These are phyloP conservation scores for Candida morakotiae DNA, from an alignment of 805 yeast genomes.

Conservation along the genomic window DNA sequence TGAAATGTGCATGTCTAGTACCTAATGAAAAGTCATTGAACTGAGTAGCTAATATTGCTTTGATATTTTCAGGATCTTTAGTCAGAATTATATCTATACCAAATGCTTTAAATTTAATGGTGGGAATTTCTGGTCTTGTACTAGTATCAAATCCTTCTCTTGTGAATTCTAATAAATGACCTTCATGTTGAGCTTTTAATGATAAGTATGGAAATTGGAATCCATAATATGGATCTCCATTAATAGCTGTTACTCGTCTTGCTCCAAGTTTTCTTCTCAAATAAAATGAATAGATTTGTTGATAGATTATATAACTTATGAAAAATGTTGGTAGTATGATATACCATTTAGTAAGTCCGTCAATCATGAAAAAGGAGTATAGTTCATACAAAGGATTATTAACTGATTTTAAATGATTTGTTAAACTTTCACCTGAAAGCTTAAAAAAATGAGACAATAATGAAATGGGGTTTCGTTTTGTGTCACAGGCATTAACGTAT, in stretches of 20 bases:
- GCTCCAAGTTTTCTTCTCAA: conserved; percentile 12
- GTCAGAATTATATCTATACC: conserved; percentile 21
- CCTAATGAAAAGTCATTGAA: conserved; percentile 39
- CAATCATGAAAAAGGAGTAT: too few species aligned
- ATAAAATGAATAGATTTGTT: neutral
- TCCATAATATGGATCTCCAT: conserved; percentile 15
- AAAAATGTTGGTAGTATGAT: conserved; percentile 6
- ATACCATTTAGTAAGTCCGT: conserved; percentile 11
- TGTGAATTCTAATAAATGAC: conserved; percentile 17
- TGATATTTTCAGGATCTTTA: conserved; percentile 38
- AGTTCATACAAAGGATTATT: neutral
- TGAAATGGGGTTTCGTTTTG: too few species aligned
- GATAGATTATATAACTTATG: conserved; percentile 4
- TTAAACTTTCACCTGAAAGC: too few species aligned
- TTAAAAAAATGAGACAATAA: too few species aligned
- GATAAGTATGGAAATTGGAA: conserved; percentile 12
- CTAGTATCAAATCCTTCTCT: conserved; percentile 11
- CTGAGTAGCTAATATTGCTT: conserved; percentile 40
- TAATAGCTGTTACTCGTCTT: conserved; percentile 3
- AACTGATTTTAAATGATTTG: too few species aligned
- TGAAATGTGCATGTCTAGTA: conserved; percentile 31
- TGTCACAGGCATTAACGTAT: too few species aligned
- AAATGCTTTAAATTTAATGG: conserved; percentile 13
- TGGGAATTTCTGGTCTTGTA: conserved; percentile 8
- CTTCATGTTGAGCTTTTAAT: conserved; percentile 13